Conservation (phyloP, 164 flowering plant genomes). For the Houttuynia cordata region DNA sequence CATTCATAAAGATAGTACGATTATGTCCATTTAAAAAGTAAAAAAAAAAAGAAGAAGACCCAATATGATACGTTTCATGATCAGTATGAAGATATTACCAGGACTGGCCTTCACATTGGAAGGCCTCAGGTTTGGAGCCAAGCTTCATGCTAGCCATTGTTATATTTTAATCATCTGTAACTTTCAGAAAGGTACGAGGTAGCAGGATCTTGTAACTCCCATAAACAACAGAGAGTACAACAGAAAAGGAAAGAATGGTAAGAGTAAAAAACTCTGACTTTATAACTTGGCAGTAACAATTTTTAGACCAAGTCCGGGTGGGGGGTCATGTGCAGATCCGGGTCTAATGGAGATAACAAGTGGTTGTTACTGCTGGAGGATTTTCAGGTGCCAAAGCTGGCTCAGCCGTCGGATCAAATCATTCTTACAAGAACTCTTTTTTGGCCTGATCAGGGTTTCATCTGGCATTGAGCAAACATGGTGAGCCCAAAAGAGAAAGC, state of each 20-base stretch:
- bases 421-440: no score
- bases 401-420: no score
- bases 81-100: slow-evolving; percentile 21
- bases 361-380: slow-evolving; percentile 1
- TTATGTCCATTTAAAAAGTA: not conserved
- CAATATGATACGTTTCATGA: no score
- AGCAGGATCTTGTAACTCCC: slow-evolving; percentile 1
- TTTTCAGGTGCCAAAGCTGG: no score
- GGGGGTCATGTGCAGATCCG: slow-evolving; percentile 14
- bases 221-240: no score
- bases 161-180: not conserved
- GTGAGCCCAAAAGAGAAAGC: no score
- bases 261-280: not conserved
- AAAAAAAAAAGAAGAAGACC: not conserved
- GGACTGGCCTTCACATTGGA: slow-evolving; percentile 40
- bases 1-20: not conserved
- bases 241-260: not conserved
- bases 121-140: slow-evolving; percentile 55
- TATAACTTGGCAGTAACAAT: no score
- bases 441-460: no score
- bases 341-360: slow-evolving; percentile 21
- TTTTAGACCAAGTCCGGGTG: not conserved
- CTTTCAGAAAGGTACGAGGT: not conserved
- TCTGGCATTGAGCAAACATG: no score
- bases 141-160: slow-evolving; percentile 58